Base-by-base conservation (phyloP, 1,284 basidiomycete genomes). In the Paramarasmius palmivorus region DNA sequence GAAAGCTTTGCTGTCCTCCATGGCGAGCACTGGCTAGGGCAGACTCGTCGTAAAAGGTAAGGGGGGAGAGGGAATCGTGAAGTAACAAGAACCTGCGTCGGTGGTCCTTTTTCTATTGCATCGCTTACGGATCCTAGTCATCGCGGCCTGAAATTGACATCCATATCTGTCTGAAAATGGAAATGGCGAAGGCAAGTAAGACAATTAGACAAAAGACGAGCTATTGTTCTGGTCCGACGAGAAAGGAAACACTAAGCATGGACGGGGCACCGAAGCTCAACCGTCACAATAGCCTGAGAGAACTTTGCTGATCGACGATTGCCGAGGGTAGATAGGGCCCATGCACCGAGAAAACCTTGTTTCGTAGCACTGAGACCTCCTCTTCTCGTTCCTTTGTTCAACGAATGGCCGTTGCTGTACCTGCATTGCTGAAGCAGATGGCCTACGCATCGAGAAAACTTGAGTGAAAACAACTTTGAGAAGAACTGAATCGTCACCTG, bases 1-100 rank as follows among this genome's bases (percentile, higher is more conserved):
- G 65, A 74, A 71, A 34, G 68, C 60, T 55, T 68, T 70, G 47
- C 69, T 63, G 61, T 79, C 77, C 72, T 76, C 74, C 70, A 73
- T 73, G 55, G 65, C 60, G 51, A 61, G 56, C 50, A 61, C 57
- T 56, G 57, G 55, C 59, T 61, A 49, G 51, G 56, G 58, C 51
- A 60, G 57, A 56, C 40, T 52, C 41, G 53, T 57, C 52, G 55
- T 52, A 59, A 41, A 57, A 52, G 62, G 59, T 51, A 48, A 52
- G 53, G 59, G 62, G 62, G 63, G 52, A 49, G 53, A 46, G n/a
- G 41, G 56, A 46, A 51, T 34, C 54, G 55, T 54, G 52, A 54
- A 55, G 50, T 45, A 49, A 57, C 12, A 37, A 49, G 50, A 45
- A 35, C 48, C 35, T 26, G 50, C 55, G 52, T 39, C 49, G 56